Evolutionary conservation across 1,284 basidiomycete species (phyloP).

Genomic region (Microbotryum scabiosae): DNA sequence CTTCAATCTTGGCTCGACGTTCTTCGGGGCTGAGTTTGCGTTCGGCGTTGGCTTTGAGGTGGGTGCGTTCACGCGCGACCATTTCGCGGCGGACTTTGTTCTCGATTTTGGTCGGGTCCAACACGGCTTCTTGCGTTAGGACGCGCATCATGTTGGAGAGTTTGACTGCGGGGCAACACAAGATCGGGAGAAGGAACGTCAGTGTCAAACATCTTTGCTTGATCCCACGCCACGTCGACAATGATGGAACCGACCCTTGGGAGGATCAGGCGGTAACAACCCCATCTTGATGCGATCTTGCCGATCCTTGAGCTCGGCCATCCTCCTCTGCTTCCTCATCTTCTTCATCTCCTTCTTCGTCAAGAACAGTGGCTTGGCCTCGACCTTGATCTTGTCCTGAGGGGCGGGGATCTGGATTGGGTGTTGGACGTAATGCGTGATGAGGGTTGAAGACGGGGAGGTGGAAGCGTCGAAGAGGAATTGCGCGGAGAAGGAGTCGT

Average conservation of each 20-base stretch:
- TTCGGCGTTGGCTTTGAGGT: constrained; percentile 85
- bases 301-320: constrained; percentile 87
- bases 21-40: constrained; percentile 87
- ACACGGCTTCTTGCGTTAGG: constrained; percentile 87
- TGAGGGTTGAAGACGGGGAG: constrained; percentile 53
- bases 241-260: constrained; percentile 60
- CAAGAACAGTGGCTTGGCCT: constrained; percentile 73
- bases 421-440: constrained; percentile 89
- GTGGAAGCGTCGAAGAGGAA: constrained; percentile 46
- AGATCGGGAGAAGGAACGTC: no score
- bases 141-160: constrained; percentile 97
- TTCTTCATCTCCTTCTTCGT: constrained; percentile 95
- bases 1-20: constrained; percentile 70
- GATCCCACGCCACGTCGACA: no score
- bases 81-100: constrained; percentile 89
- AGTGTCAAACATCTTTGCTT: no score
- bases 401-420: constrained; percentile 93
- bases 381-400: constrained; percentile 67
- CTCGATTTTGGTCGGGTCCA: constrained; percentile 95
- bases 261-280: constrained; percentile 83
- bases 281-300: constrained; percentile 94
- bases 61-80: constrained; percentile 72
- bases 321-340: constrained; percentile 78
- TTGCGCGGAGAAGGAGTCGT: constrained; percentile 62
- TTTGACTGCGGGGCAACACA: constrained; percentile 68